phyloP scores from a whole-genome alignment of 208 protist species.

The Acanthamoeba culbertsoni region DNA sequence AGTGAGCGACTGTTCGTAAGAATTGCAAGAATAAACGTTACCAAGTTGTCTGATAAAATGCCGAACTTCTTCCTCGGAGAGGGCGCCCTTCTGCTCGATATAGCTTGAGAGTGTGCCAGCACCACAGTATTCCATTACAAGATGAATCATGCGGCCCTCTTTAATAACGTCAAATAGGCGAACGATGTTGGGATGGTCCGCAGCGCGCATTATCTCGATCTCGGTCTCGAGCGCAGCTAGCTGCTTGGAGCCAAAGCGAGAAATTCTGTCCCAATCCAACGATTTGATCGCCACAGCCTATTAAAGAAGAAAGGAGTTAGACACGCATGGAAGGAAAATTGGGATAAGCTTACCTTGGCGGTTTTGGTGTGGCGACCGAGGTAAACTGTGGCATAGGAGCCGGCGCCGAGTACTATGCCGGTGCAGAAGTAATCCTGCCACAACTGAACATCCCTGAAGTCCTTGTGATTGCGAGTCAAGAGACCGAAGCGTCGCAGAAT shows the following conservation, averaged over 20 bases:
- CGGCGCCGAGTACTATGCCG: background rate
- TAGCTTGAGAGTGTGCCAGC: slow-evolving; percentile 20
- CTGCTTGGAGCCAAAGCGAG: background rate
- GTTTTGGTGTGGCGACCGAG: slow-evolving; percentile 13
- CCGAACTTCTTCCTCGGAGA: background rate
- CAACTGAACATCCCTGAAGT: background rate
- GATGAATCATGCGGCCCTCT: slow-evolving; percentile 26
- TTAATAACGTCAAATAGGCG: background rate
- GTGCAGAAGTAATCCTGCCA: slow-evolving; percentile 42
- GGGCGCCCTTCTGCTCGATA: background rate
- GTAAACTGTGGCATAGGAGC: slow-evolving; percentile 31
- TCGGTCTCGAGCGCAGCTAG: background rate
- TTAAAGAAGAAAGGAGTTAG: background rate
- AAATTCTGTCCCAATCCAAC: slow-evolving; percentile 34
- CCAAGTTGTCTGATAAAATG: slow-evolving; percentile 14
- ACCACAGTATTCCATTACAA: slow-evolving; percentile 50
- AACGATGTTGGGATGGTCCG: slow-evolving; percentile 57
- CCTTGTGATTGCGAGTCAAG: background rate
- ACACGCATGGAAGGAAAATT: background rate
- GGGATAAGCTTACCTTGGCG: background rate
- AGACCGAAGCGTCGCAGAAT: background rate
- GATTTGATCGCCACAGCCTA: slow-evolving; percentile 5
- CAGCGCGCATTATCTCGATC: slow-evolving; percentile 50
- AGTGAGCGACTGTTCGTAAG: background rate
- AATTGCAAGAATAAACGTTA: background rate